A percentile compares a stretch with the other conserved stretches of the same genome.
phyloP scores from a whole-genome alignment of 2,329 filamentous ascomycete species.

The Mariannaea elegans region DNA sequence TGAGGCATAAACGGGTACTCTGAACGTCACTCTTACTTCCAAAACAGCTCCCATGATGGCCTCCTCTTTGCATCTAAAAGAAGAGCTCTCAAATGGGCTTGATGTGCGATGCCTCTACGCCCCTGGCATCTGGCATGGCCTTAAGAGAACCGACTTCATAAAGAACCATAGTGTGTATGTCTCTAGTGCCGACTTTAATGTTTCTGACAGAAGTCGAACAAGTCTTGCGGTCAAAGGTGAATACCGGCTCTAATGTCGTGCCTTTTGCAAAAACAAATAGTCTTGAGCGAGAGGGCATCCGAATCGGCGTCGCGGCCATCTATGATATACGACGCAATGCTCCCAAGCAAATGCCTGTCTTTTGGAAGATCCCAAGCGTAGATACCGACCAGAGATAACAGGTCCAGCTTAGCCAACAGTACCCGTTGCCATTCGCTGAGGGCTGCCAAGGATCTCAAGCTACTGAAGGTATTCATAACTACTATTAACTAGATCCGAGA shows the following conservation, averaged over 20 bases:
- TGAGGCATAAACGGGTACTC: constrained; percentile 42
- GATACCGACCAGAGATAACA: not conserved
- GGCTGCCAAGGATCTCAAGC: not conserved
- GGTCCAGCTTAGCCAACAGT: constrained; percentile 2
- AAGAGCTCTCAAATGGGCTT: constrained; percentile 71
- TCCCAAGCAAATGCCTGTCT: constrained; percentile 11
- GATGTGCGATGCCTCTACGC: constrained; percentile 65
- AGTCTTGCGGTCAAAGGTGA: constrained; percentile 71
- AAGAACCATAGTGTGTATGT: constrained; percentile 64
- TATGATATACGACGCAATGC: not conserved
- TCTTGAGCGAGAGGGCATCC: constrained; percentile 69
- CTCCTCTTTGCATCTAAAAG: constrained; percentile 43
- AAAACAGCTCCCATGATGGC: constrained; percentile 41
- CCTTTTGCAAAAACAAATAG: constrained; percentile 64
- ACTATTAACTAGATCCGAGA: constrained; percentile 1
- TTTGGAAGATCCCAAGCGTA: constrained; percentile 5
- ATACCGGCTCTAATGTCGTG: constrained; percentile 67
- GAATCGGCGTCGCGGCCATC: constrained; percentile 1
- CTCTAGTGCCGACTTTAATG: constrained; percentile 66
- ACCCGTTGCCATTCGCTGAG: constrained; percentile 1
- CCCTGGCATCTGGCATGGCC: constrained; percentile 65
- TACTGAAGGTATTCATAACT: not conserved
- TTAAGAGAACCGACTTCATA: constrained; percentile 72
- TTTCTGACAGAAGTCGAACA: constrained; percentile 71
- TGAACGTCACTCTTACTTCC: constrained; percentile 37